Percentiles rank a stretch among this genome's conserved stretches.
Conservation (phyloP, 805 yeast species). For the Ogataea allantospora region DNA sequence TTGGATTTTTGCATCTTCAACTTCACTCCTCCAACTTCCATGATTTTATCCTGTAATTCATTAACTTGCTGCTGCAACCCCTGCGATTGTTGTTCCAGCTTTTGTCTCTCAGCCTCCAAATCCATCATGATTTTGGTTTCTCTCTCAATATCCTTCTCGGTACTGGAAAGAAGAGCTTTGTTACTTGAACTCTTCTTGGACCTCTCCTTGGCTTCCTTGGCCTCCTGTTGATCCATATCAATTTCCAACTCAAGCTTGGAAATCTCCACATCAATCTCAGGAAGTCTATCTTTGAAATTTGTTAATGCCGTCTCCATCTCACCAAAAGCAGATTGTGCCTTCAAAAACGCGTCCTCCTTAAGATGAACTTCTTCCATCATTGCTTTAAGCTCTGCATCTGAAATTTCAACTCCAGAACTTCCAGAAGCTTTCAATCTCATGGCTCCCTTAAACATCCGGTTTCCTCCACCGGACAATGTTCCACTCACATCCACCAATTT, state of each 20-base stretch:
- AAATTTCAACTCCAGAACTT: conserved; percentile 31
- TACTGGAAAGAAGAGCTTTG: conserved; percentile 16
- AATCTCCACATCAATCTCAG: conserved; percentile 62
- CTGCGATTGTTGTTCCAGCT: conserved; percentile 52
- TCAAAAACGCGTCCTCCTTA: conserved; percentile 54
- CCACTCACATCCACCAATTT: conserved; percentile 90
- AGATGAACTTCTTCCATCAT: conserved; percentile 50
- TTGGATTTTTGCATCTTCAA: conserved; percentile 75
- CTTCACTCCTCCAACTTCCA: conserved; percentile 89
- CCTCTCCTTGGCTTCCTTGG: conserved; percentile 43
- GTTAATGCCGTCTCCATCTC: conserved; percentile 62
- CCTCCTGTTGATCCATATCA: conserved; percentile 54
- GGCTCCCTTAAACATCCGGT: conserved; percentile 63
- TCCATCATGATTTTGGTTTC: conserved; percentile 34
- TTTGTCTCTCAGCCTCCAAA: conserved; percentile 28
- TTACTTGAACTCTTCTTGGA: conserved; percentile 37
- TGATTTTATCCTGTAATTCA: conserved; percentile 67
- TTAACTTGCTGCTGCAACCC: conserved; percentile 57
- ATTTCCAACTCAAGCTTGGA: conserved; percentile 64
- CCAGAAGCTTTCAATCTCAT: conserved; percentile 56
- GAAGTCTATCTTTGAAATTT: conserved; percentile 61
- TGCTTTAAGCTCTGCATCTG: conserved; percentile 55
- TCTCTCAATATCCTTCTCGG: conserved; percentile 16
- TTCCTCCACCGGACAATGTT: conserved; percentile 96
- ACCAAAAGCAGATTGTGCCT: conserved; percentile 47